Evolutionary conservation across 129 eudicot genomes (phyloP).

Genomic region (Escallonia rubra): DNA sequence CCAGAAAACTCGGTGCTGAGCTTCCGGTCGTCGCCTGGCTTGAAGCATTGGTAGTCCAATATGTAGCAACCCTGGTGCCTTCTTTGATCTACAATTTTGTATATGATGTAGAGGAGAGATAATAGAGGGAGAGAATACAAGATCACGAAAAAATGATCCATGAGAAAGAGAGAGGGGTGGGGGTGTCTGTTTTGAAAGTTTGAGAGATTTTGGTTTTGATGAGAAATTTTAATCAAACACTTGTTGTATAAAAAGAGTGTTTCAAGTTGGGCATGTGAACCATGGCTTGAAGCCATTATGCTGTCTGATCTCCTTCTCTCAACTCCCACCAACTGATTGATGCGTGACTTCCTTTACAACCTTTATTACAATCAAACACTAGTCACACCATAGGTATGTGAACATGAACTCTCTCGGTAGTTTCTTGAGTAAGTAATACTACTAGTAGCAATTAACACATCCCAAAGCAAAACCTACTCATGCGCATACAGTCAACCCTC

Average conservation of each 20-base stretch:
- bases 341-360: constrained; percentile 16
- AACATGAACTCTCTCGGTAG: not conserved
- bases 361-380: not conserved
- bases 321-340: constrained; percentile 28
- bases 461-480: no score
- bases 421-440: not conserved
- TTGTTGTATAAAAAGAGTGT: not conserved
- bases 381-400: not conserved
- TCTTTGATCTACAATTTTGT: constrained; percentile 16
- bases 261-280: not conserved
- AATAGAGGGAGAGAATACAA: constrained; percentile 24
- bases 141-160: constrained; percentile 31
- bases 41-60: constrained; percentile 40
- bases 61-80: constrained; percentile 50
- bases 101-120: constrained; percentile 22
- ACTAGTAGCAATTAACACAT: no score
- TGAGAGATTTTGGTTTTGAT: not conserved
- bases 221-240: not conserved
- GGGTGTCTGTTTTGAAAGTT: constrained; percentile 14
- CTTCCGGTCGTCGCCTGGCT: constrained; percentile 44
- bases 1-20: constrained; percentile 38
- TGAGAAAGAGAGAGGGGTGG: constrained; percentile 14
- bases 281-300: not conserved
- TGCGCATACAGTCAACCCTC: no score
- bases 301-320: constrained; percentile 4